Conservation (phyloP, 805 yeast genomes). For the Saccharomycopsis sp. region DNA sequence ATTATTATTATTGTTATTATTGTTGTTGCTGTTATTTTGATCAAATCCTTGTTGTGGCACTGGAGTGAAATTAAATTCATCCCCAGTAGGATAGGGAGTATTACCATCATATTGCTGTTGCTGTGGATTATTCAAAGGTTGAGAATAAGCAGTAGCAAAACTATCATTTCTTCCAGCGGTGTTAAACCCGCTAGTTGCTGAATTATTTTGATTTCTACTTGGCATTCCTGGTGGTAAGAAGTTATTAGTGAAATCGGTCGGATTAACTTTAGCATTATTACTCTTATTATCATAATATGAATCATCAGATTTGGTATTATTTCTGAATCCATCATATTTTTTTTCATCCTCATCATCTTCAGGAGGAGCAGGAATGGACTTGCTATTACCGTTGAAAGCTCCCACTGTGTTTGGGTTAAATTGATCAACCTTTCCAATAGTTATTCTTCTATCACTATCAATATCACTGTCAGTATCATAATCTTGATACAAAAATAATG, state of each 20-base stretch:
- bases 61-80: constrained; percentile 20
- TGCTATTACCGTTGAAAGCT: background rate
- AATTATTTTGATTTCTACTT: background rate
- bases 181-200: constrained; percentile 1
- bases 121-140: background rate
- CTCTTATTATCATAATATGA: constrained; percentile 10
- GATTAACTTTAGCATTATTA: constrained; percentile 18
- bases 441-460: constrained; percentile 12
- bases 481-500: constrained; percentile 23
- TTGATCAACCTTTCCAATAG: constrained; percentile 14
- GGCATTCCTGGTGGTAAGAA: constrained; percentile 12
- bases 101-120: background rate
- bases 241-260: constrained; percentile 16
- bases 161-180: constrained; percentile 5
- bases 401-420: constrained; percentile 4
- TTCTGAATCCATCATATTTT: constrained; percentile 1
- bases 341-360: constrained; percentile 1
- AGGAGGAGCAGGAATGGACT: constrained; percentile 7
- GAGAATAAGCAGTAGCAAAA: constrained; percentile 6
- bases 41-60: constrained; percentile 9
- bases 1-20: background rate
- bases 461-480: constrained; percentile 20
- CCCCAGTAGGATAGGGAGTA: constrained; percentile 15
- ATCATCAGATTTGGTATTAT: constrained; percentile 7
- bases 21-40: background rate